A percentile compares a stretch with the other conserved stretches of the same genome.
phyloP scores from a whole-genome alignment of 2,329 filamentous ascomycete species.

The Xylaria sp. region DNA sequence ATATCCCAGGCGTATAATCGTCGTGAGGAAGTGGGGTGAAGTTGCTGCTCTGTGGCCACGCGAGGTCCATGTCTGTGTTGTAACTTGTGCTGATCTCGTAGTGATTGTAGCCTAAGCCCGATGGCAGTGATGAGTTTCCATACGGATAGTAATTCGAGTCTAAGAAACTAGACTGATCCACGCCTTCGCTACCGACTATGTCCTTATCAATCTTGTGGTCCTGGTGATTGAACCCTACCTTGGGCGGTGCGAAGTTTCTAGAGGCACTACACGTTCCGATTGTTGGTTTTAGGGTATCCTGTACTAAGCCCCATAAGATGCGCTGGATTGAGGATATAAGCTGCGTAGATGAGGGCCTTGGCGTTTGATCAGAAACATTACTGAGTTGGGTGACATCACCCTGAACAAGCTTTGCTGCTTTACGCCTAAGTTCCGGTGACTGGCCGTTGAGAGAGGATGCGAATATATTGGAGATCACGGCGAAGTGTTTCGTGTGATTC shows the following conservation, averaged over 20 bases:
- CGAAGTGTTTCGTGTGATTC: slow-evolving; percentile 32
- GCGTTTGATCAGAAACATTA: background rate
- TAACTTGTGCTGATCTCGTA: background rate
- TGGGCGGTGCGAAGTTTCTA: background rate
- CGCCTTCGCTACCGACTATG: background rate
- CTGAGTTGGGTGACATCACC: background rate
- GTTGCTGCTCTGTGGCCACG: background rate
- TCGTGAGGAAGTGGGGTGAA: background rate
- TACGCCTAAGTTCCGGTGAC: slow-evolving; percentile 32
- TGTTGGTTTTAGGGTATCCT: slow-evolving; percentile 29
- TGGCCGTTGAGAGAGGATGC: slow-evolving; percentile 28
- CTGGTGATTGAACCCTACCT: background rate
- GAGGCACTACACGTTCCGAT: slow-evolving; percentile 13
- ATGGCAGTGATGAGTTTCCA: background rate
- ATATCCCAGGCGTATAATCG: background rate
- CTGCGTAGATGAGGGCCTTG: background rate
- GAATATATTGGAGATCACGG: slow-evolving; percentile 35
- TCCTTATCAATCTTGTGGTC: background rate
- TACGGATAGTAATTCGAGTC: background rate
- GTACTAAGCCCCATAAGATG: slow-evolving; percentile 36
- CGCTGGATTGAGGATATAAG: slow-evolving; percentile 23
- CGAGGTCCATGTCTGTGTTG: background rate
- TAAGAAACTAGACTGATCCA: background rate
- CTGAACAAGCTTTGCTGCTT: slow-evolving; percentile 24
- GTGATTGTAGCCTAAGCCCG: background rate